phyloP scores from a whole-genome alignment of 2,329 filamentous ascomycete species.

The Colletotrichum sansevieriae region DNA sequence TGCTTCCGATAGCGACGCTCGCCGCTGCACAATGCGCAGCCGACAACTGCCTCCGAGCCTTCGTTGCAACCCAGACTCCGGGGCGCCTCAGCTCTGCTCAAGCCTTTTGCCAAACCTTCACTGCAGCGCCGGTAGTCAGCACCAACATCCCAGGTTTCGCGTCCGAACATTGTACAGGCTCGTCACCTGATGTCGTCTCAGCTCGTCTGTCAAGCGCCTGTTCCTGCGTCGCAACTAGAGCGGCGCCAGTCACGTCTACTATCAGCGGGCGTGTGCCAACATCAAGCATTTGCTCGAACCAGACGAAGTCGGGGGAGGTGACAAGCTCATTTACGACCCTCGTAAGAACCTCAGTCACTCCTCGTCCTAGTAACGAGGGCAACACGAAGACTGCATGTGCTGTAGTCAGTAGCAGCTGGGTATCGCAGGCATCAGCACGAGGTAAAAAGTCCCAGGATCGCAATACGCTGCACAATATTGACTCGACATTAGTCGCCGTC shows the following conservation, averaged over 20 bases:
- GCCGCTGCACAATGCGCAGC: constrained; percentile 45
- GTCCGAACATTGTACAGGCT: constrained; percentile 2
- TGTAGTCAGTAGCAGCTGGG: constrained; percentile 10
- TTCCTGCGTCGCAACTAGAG: constrained; percentile 2
- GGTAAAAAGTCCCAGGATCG: neutral
- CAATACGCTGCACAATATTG: neutral
- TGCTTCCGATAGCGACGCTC: constrained; percentile 5
- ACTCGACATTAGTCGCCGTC: constrained; percentile 25
- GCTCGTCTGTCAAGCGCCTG: constrained; percentile 24
- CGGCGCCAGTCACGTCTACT: neutral
- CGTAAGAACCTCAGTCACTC: neutral
- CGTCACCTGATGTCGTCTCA: neutral
- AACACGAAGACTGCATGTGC: constrained; percentile 4
- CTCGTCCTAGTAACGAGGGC: neutral
- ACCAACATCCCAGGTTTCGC: constrained; percentile 3
- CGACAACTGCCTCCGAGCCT: constrained; percentile 53
- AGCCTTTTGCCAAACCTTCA: constrained; percentile 47
- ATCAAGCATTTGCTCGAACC: neutral
- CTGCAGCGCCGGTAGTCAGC: neutral
- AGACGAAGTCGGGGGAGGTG: neutral
- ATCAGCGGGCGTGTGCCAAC: neutral
- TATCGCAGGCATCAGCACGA: neutral
- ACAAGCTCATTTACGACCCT: neutral
- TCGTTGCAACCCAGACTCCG: constrained; percentile 50
- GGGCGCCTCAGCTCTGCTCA: constrained; percentile 48